Conservation (phyloP, 2,329 filamentous ascomycete genomes). For the Leptosphaerulina australis region DNA sequence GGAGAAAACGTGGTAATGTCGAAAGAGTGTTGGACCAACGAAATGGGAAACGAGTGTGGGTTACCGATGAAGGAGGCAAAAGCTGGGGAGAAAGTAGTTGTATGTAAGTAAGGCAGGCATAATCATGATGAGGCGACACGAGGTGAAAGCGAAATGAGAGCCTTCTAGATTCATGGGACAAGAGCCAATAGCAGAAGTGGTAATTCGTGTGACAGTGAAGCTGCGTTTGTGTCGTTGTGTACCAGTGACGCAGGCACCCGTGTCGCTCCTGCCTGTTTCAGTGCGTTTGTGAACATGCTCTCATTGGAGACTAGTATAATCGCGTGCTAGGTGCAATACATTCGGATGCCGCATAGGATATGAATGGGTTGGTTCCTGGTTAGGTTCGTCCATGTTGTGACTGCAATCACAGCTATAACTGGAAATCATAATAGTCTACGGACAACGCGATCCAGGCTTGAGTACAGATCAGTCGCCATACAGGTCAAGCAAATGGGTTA, state of each 20-base stretch:
- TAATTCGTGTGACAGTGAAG: constrained; percentile 14
- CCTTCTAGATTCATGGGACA: neutral
- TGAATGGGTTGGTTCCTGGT: neutral
- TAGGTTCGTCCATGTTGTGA: neutral
- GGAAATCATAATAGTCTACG: neutral
- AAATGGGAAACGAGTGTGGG: constrained; percentile 14
- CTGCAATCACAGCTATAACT: neutral
- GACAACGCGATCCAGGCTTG: too few species aligned
- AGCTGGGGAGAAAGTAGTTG: constrained; percentile 12
- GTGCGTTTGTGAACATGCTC: constrained; percentile 5
- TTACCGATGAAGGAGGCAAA: neutral
- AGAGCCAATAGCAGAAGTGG: constrained; percentile 14
- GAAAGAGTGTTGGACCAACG: constrained; percentile 13
- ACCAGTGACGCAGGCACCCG: constrained; percentile 11
- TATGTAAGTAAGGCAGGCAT: constrained; percentile 6
- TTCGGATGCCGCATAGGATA: neutral
- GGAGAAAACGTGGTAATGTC: constrained; percentile 1
- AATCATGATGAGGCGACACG: constrained; percentile 1
- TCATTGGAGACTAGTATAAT: constrained; percentile 4
- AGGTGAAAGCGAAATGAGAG: constrained; percentile 8
- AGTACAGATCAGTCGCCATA: constrained; percentile 30
- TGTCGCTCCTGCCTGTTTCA: constrained; percentile 10
- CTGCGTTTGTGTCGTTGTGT: constrained; percentile 18
- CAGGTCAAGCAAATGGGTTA: constrained; percentile 42
- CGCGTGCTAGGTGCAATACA: constrained; percentile 2